Conservation (phyloP, 257 asterid genomes). For the Pogostemon cablin region DNA sequence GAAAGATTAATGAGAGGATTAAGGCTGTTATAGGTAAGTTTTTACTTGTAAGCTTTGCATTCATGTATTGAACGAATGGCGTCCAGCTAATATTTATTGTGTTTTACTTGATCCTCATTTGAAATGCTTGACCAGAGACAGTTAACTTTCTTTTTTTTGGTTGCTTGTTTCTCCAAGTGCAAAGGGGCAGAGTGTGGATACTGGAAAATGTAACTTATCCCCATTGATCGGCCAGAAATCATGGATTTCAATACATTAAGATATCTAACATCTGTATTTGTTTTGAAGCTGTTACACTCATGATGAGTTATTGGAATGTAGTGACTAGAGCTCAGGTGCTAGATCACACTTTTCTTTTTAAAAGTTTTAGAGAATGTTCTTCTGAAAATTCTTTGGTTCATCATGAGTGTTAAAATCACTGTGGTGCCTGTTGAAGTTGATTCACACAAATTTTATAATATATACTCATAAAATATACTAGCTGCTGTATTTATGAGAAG, state of each 20-base stretch:
- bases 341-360: background rate
- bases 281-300: conserved; percentile 1
- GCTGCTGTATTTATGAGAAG: background rate
- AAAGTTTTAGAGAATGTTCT: background rate
- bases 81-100: background rate
- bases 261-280: background rate
- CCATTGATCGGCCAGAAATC: background rate
- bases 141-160: background rate
- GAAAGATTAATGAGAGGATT: conserved; percentile 87
- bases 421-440: background rate
- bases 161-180: background rate
- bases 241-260: conserved; percentile 12
- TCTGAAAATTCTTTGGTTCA: background rate
- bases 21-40: conserved; percentile 63
- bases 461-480: background rate
- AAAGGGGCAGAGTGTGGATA: conserved; percentile 10
- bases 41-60: conserved; percentile 9
- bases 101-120: conserved; percentile 5
- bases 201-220: background rate
- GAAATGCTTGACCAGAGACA: conserved; percentile 1
- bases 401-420: background rate
- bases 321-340: background rate
- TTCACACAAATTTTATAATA: background rate
- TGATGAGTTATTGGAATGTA: background rate
- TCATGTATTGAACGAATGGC: background rate